Evolutionary conservation across 1,284 basidiomycete species (phyloP), one percentile per base, ranked within the genome.

Genomic region (Takashimella tepidaria): DNA sequence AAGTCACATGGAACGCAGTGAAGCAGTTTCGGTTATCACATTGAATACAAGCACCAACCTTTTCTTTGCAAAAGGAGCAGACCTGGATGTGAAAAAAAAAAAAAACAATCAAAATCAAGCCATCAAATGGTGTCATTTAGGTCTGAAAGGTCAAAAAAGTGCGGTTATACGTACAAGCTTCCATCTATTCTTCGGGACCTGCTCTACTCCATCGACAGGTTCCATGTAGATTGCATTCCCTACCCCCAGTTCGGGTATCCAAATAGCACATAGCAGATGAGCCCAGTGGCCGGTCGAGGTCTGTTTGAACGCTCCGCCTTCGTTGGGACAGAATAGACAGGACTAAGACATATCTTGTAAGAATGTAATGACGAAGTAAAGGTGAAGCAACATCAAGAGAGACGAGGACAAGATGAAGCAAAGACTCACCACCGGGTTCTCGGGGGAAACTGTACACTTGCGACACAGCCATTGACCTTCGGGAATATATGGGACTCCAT

Each of bases 381-480:
- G 26, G 40, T 57, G n/a, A 56, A 42, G 41, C 24, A n/a, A 20
- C 27, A 27, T n/a, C 21, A 22, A 49, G 12, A 19, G 12, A 19
- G 4, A n/a, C 5, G 22, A n/a, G 23, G 23, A 2, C 10, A 23
- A 49, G 50, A 37, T 37, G 21, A 22, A n/a, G n/a, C n/a, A n/a
- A n/a, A 26, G 16, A 77, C 87, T 64, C 70, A 92, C 91, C 44
- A 98, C 93, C 8, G 93, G 92, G 59, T 87, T 89, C 73, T 97
- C 95, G 0, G 96, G 96, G 1, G 92, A 96, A 19, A 98, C 92
- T 1, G 92, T 98, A 71, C 96, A 99, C 75, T 98, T 98, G 51
- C 96, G 81, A 74, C 96, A 98, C 26, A 98, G 83, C 96, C 96
- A 99, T 75, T 99, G 95, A 1, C 96, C 96, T 76, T 99, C 96